A percentile compares a stretch with the other conserved stretches of the same genome.
Conservation (phyloP, 257 asterid genomes). For the Solanum corneliomulleri region DNA sequence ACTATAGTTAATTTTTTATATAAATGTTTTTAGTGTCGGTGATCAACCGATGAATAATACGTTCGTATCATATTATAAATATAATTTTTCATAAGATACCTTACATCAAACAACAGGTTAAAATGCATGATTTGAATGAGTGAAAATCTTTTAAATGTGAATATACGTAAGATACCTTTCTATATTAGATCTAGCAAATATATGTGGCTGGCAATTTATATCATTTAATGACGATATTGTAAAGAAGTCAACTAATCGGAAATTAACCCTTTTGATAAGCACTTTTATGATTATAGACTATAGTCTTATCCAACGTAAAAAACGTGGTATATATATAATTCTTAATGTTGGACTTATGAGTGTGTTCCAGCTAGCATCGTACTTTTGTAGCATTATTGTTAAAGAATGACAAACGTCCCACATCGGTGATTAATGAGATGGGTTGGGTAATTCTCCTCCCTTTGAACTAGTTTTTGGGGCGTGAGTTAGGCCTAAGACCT, state of each 20-base stretch:
- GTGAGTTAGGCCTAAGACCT: too few relatives aligned
- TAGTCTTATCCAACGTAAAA: neutral
- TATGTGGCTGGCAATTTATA: neutral
- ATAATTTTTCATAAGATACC: neutral
- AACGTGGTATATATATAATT: neutral
- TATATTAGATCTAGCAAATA: neutral
- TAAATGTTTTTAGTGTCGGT: neutral
- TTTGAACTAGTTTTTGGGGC: too few relatives aligned
- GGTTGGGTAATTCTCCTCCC: too few relatives aligned
- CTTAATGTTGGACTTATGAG: neutral
- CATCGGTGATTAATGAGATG: too few relatives aligned
- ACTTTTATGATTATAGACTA: neutral
- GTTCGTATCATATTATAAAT: neutral
- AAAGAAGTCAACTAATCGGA: neutral
- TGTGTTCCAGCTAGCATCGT: neutral
- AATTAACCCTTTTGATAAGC: neutral
- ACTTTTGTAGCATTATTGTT: too few relatives aligned
- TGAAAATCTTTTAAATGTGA: neutral
- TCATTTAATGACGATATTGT: neutral
- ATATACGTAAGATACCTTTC: neutral
- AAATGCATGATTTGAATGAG: neutral
- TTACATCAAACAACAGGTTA: neutral
- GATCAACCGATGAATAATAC: neutral
- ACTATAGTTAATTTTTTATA: neutral
- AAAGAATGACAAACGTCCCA: too few relatives aligned